Evolutionary conservation across 139 green algal genomes (phyloP).

Genomic region (Trebouxia sp.): DNA sequence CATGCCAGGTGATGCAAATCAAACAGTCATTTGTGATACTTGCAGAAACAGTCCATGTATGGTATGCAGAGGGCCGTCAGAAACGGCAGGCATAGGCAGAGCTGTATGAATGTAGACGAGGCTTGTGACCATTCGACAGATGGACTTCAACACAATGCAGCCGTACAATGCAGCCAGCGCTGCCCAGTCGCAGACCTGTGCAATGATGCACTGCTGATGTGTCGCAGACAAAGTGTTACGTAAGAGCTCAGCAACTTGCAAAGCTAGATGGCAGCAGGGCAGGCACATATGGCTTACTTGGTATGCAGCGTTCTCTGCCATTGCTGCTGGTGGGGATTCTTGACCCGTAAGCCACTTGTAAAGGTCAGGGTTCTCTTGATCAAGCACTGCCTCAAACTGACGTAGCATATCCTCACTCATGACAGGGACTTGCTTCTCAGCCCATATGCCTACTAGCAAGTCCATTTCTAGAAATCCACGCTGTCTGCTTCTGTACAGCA

Average conservation of each 20-base stretch:
- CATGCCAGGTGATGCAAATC: too few species aligned
- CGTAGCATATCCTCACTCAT: slow-evolving; percentile 51
- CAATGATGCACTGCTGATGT: too few species aligned
- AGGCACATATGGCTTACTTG: neutral
- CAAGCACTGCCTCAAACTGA: slow-evolving; percentile 59
- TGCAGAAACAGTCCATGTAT: too few species aligned
- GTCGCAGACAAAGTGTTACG: too few species aligned
- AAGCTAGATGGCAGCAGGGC: neutral
- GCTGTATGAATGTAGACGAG: too few species aligned
- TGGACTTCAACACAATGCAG: too few species aligned
- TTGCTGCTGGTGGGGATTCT: slow-evolving; percentile 37
- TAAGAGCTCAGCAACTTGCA: neutral
- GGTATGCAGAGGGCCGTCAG: too few species aligned
- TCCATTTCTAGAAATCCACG: slow-evolving; percentile 87
- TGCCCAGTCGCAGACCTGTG: too few species aligned
- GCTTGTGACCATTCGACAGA: too few species aligned
- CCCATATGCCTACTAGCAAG: slow-evolving; percentile 79
- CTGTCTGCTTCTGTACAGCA: slow-evolving; percentile 82
- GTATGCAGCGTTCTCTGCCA: slow-evolving; percentile 55
- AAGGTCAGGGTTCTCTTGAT: slow-evolving; percentile 85
- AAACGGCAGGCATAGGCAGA: too few species aligned
- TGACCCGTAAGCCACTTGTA: slow-evolving; percentile 86
- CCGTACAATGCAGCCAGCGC: too few species aligned
- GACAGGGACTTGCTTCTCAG: slow-evolving; percentile 62
- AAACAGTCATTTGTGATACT: too few species aligned